Conservation (phyloP, 1,139 yeast species). For the Nematodospora anomalae region DNA sequence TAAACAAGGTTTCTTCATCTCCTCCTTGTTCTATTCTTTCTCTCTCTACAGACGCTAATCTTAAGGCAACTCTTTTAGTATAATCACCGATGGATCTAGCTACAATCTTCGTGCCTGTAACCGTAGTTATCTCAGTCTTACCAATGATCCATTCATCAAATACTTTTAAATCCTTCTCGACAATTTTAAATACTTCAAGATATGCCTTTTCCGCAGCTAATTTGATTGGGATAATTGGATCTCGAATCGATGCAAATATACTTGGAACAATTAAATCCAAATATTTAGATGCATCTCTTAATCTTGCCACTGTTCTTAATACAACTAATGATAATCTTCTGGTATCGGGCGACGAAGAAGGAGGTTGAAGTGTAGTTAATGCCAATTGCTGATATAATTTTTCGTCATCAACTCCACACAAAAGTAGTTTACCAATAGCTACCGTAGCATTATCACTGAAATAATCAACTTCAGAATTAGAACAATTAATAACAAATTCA, state of each 20-base stretch:
- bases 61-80: constrained; percentile 79
- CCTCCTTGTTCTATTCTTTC: constrained; percentile 91
- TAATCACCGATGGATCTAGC: constrained; percentile 83
- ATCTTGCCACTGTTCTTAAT: constrained; percentile 70
- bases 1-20: constrained; percentile 79
- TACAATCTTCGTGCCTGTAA: constrained; percentile 51
- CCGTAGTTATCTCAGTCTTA: constrained; percentile 31
- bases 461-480: constrained; percentile 49
- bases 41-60: constrained; percentile 82
- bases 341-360: constrained; percentile 69
- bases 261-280: constrained; percentile 65
- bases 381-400: constrained; percentile 52
- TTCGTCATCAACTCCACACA: constrained; percentile 44
- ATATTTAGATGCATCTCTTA: constrained; percentile 48
- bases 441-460: constrained; percentile 76
- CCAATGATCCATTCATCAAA: constrained; percentile 63
- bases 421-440: constrained; percentile 80
- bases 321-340: constrained; percentile 79
- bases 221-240: constrained; percentile 82
- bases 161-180: constrained; percentile 55
- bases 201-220: constrained; percentile 94
- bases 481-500: constrained; percentile 47
- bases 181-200: constrained; percentile 69
- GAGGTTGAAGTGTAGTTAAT: constrained; percentile 49
- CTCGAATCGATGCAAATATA: constrained; percentile 81